Evolutionary conservation across 305 asterid species (phyloP).

Genomic region (Fraxinus platypoda): DNA sequence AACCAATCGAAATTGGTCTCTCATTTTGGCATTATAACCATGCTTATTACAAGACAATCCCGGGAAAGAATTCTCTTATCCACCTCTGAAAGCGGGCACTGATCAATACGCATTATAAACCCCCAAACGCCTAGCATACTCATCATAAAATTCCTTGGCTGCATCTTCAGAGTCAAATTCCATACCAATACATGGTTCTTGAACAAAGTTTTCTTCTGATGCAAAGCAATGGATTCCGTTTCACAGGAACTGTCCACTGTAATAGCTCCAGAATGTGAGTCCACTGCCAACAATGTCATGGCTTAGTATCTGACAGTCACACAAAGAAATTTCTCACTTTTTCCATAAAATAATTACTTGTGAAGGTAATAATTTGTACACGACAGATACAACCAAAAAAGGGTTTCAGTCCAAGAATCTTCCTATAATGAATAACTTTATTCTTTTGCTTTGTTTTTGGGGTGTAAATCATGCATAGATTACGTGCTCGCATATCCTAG

Average conservation of each 20-base stretch:
- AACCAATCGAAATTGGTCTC: slow-evolving; percentile 24
- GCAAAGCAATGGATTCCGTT: slow-evolving; percentile 12
- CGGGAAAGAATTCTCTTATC: slow-evolving; percentile 38
- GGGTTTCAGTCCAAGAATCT: background rate
- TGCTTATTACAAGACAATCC: slow-evolving; percentile 34
- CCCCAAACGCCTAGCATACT: slow-evolving; percentile 31
- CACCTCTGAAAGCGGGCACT: slow-evolving; percentile 30
- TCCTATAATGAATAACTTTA: background rate
- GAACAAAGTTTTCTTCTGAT: slow-evolving; percentile 21
- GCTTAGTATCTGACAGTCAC: background rate
- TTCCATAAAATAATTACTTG: background rate
- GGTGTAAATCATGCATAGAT: background rate
- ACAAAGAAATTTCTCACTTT: background rate
- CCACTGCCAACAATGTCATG: slow-evolving; percentile 6
- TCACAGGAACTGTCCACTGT: slow-evolving; percentile 6
- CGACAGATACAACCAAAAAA: background rate
- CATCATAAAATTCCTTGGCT: slow-evolving; percentile 31
- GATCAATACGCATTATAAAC: slow-evolving; percentile 36
- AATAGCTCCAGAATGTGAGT: slow-evolving; percentile 15
- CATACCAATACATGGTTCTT: slow-evolving; percentile 29
- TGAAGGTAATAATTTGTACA: background rate
- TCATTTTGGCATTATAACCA: slow-evolving; percentile 30
- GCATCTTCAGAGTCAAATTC: slow-evolving; percentile 30
- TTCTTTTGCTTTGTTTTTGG: background rate
- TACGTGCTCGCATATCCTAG: background rate